Conservation (phyloP, 345 rosid species). For the Arabidopsis thaliana region TAIR10.1 NC_003074.8:3347001-3347500, state of each 20-base stretch:
- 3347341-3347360: constrained; percentile 13
- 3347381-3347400: constrained; percentile 80
- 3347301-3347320: constrained; percentile 4
- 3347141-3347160: constrained; percentile 3
- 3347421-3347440: constrained; percentile 59
- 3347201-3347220: constrained; percentile 82
- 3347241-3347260: constrained; percentile 82
- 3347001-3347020: constrained; percentile 73
- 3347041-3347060: constrained; percentile 22
- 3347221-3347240: constrained; percentile 75
- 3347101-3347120: constrained; percentile 15
- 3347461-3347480: neutral
- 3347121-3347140: neutral
- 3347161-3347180: constrained; percentile 82
- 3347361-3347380: constrained; percentile 73
- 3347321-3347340: neutral
- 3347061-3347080: constrained; percentile 7
- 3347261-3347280: constrained; percentile 48
- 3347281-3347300: neutral
- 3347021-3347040: constrained; percentile 82
- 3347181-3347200: constrained; percentile 85
- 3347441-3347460: constrained; percentile 35
- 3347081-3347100: constrained; percentile 2
- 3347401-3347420: constrained; percentile 91
- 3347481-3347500: constrained; percentile 5